Percentiles rank a stretch among this genome's conserved stretches.
phyloP scores from a whole-genome alignment of 371 early-diverging fungal species.

The Gilbertella persicaria region DNA sequence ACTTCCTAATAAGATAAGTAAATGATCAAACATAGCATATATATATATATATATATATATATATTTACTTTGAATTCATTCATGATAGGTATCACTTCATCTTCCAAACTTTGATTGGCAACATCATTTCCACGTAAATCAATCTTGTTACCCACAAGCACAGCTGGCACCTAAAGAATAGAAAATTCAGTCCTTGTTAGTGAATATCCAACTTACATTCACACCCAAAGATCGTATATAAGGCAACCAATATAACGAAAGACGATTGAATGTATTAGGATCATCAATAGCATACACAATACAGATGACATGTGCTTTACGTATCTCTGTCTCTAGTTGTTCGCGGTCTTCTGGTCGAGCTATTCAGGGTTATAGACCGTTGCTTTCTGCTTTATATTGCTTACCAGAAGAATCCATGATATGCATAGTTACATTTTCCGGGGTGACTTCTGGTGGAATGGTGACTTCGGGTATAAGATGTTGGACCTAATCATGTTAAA shows the following conservation, averaged over 20 bases:
- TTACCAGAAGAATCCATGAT: constrained; percentile 94
- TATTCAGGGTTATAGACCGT: constrained; percentile 23
- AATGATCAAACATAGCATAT: too few species aligned
- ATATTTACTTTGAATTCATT: constrained; percentile 86
- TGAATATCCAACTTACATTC: constrained; percentile 62
- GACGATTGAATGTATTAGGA: constrained; percentile 78
- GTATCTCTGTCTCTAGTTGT: constrained; percentile 85
- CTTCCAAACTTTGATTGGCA: constrained; percentile 81
- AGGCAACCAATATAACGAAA: constrained; percentile 91
- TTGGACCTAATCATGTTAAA: constrained; percentile 71
- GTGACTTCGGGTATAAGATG: constrained; percentile 97
- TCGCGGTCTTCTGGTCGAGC: constrained; percentile 87
- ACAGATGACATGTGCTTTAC: constrained; percentile 95
- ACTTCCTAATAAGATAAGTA: constrained; percentile 73
- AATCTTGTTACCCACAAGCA: constrained; percentile 97
- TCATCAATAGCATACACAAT: constrained; percentile 92
- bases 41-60: too few species aligned
- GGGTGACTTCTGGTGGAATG: constrained; percentile 96
- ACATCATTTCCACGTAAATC: constrained; percentile 85
- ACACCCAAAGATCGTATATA: constrained; percentile 87
- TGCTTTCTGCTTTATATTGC: constrained; percentile 1
- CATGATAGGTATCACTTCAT: constrained; percentile 95
- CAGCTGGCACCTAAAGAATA: constrained; percentile 78
- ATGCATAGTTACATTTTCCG: constrained; percentile 94
- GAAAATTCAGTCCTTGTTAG: neutral